Evolutionary conservation across 768 basidiomycete genomes (phyloP).

Genomic region (Kwoniella dejecticola): DNA sequence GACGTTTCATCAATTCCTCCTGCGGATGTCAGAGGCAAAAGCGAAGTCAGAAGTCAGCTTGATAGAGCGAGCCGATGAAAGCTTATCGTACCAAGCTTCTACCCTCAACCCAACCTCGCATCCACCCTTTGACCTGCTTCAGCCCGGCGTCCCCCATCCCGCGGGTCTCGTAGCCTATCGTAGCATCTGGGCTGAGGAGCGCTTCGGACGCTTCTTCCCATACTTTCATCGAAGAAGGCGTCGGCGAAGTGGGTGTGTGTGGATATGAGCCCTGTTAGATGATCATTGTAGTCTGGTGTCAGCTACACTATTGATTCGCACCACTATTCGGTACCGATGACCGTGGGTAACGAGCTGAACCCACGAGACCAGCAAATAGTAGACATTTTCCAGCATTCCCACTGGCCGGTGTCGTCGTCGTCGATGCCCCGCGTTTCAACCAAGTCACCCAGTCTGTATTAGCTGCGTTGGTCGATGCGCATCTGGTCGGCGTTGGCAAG

Average conservation of each 20-base stretch:
- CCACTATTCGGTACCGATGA: not conserved
- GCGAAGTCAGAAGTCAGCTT: no score
- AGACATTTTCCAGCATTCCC: slow-evolving; percentile 37
- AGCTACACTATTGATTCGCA: no score
- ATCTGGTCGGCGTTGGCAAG: slow-evolving; percentile 12
- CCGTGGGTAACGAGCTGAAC: slow-evolving; percentile 2
- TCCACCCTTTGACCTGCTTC: slow-evolving; percentile 34
- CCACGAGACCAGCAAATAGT: slow-evolving; percentile 51
- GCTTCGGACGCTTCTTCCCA: slow-evolving; percentile 53
- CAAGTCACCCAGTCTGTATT: slow-evolving; percentile 43
- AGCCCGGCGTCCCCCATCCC: slow-evolving; percentile 42
- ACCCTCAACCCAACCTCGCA: slow-evolving; percentile 52
- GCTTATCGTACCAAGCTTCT: slow-evolving; percentile 38
- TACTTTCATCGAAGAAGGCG: slow-evolving; percentile 38
- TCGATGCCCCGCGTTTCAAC: slow-evolving; percentile 32
- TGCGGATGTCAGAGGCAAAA: not conserved
- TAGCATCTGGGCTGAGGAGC: slow-evolving; percentile 43
- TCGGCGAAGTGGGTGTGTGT: slow-evolving; percentile 50
- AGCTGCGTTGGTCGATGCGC: slow-evolving; percentile 36
- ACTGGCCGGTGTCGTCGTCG: not conserved
- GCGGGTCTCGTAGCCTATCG: slow-evolving; percentile 41
- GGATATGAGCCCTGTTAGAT: slow-evolving; percentile 51
- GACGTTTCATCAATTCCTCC: slow-evolving; percentile 49
- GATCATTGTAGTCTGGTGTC: not conserved
- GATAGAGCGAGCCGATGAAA: not conserved